Base-by-base conservation (phyloP, 179 eudicot species). In the Silene coronaria region DNA sequence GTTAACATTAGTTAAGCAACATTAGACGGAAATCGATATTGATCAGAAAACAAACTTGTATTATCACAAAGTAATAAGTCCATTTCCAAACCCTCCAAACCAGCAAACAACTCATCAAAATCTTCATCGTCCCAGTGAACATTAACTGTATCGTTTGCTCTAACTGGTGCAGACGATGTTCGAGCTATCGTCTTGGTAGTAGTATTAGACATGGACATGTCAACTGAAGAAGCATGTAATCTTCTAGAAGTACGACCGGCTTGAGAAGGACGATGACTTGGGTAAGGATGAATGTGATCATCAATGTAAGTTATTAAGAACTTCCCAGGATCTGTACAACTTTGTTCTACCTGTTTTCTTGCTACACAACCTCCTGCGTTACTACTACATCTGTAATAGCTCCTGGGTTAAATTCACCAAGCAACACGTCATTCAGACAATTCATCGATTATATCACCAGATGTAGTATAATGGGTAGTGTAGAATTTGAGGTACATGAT, bases 361-460 rank as follows among this genome's bases (percentile, higher is more conserved):
- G 98, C 98, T 59, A 70, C 62, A 73, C 98, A 93, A 2, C 93
- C 98, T 71, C 84, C 86, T 74, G 84, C 75, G 78, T 88, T 88
- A 78, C 98, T 88, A 78, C 98, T 93, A 67, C 97, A 91, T 76
- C 90, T 88, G 76, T 93, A 93, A 53, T 93, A 93, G 84, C 95
- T 91, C 85, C 98, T 93, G 86, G 38, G 13, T 38, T 71, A 14
- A 21, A 64, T 26, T 3, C 19, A 2, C 14, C 62, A 19, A 9
- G 3, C n/a, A n/a, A n/a, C n/a, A n/a, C n/a, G n/a, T n/a, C n/a
- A n/a, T n/a, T n/a, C n/a, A n/a, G n/a, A n/a, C n/a, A n/a, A n/a
- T n/a, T n/a, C n/a, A n/a, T n/a, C n/a, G n/a, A n/a, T n/a, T n/a
- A n/a, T n/a, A n/a, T n/a, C n/a, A n/a, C n/a, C n/a, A n/a, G n/a